phyloP scores from a whole-genome alignment of 2,329 filamentous ascomycete species.

The Xylariaceae sp. region DNA sequence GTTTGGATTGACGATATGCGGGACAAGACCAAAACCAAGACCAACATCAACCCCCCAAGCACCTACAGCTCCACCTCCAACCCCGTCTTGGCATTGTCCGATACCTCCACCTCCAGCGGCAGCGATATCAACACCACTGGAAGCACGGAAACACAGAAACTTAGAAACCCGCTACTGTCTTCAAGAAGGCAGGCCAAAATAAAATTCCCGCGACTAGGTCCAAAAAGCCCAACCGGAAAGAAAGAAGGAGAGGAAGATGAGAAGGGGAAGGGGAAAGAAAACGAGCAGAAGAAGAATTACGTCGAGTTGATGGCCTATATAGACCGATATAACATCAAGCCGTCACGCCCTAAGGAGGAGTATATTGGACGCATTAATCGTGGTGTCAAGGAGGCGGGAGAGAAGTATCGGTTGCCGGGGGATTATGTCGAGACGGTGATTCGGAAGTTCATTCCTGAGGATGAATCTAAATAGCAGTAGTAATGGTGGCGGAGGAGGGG shows the following conservation, averaged over 20 bases:
- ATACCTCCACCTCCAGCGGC: no score
- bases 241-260: no score
- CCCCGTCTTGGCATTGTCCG: no score
- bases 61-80: no score
- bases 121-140: no score
- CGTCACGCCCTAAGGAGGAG: slow-evolving; percentile 47
- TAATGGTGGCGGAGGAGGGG: no score
- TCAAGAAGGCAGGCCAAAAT: no score
- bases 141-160: no score
- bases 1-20: slow-evolving; percentile 1
- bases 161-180: no score
- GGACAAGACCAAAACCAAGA: slow-evolving; percentile 1
- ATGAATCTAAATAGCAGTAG: no score
- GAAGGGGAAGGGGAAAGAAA: not conserved
- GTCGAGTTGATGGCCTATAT: slow-evolving; percentile 58
- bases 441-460: slow-evolving; percentile 7
- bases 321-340: slow-evolving; percentile 40
- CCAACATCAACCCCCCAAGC: not conserved
- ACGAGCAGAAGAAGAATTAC: slow-evolving; percentile 18
- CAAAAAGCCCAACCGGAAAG: no score
- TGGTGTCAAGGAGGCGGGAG: slow-evolving; percentile 56
- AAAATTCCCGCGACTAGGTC: no score
- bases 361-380: slow-evolving; percentile 62
- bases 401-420: slow-evolving; percentile 49
- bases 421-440: slow-evolving; percentile 40